Evolutionary conservation across 305 asterid genomes (phyloP), one percentile per base, ranked within the genome.

Genomic region (Fraxinus baroniana): DNA sequence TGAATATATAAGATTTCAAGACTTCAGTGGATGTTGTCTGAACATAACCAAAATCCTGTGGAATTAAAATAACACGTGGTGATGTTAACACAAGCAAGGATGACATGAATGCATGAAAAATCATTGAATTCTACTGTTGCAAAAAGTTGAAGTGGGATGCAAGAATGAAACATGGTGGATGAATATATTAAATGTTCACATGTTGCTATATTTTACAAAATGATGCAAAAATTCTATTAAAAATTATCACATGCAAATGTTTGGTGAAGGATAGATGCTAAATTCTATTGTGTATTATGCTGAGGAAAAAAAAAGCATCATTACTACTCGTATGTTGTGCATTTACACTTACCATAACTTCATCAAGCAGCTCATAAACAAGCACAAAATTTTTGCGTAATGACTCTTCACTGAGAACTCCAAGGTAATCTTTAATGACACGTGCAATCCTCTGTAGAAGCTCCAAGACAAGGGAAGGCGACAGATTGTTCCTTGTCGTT

Each of bases 1-100:
- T 95, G 89, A 95, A 94, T 86, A 95, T 77, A 71, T 89, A 95
- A 83, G 99, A 95, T 85, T 95, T 95, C 93, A 95, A 87, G 76
- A 94, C 91, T 90, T 95, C 99, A 70, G 99, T 95, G 22, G 99
- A 95, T 49, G 99, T 95, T 55, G 99, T 92, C 89, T 96, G 99
- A 22, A 96, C 98, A 82, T 89, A 96, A 64, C 99, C 99, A 80
- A 96, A 96, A 90, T 96, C 99, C 99, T 96, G 91, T 96, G 91
- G 85, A 80, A 74, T 30, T 55, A 79, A 74, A 84, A 84, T 80
- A 83, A 84, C 2, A 64, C 44, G 17, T n/a, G n/a, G n/a, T n/a
- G 5, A 52, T 9, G 17, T 73, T 70, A 82, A 68, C 33, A 79
- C 49, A 57, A 88, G 52, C 46, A 52, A 62, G n/a, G n/a, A n/a